Evolutionary conservation across 306 rosid genomes (phyloP).

Genomic region (Quercus alba): DNA sequence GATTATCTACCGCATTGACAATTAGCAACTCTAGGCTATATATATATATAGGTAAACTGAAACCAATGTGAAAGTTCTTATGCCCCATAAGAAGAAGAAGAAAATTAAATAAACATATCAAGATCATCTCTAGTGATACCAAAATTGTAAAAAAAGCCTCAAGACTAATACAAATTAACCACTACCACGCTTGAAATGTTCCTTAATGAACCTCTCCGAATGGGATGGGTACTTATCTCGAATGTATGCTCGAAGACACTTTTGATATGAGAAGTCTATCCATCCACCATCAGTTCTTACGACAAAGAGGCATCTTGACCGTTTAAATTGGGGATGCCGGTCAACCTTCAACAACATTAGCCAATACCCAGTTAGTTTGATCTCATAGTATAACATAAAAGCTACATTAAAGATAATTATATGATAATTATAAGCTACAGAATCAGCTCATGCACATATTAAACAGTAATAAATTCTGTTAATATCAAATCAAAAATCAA

Average conservation of each 20-base stretch:
- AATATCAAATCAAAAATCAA: background rate
- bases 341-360: slow-evolving; percentile 67
- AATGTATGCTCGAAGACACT: slow-evolving; percentile 74
- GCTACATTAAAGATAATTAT: background rate
- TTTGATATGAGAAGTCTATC: slow-evolving; percentile 90
- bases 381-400: background rate
- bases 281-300: slow-evolving; percentile 85
- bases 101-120: slow-evolving; percentile 14
- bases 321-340: slow-evolving; percentile 74
- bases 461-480: background rate
- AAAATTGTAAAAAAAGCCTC: slow-evolving; percentile 9
- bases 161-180: slow-evolving; percentile 31
- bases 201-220: slow-evolving; percentile 73
- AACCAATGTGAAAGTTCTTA: background rate
- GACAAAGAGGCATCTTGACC: slow-evolving; percentile 80
- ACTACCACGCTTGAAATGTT: slow-evolving; percentile 78
- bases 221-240: slow-evolving; percentile 70
- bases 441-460: background rate
- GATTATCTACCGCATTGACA: slow-evolving; percentile 45
- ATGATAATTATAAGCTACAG: background rate
- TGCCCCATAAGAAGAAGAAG: background rate
- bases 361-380: slow-evolving; percentile 10
- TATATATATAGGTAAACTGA: slow-evolving; percentile 10
- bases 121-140: slow-evolving; percentile 3
- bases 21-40: slow-evolving; percentile 19